A percentile compares a stretch with the other conserved stretches of the same genome.
Evolutionary conservation across 352 stramenopile species (phyloP).

Genomic region (Aphanomyces astaci): DNA sequence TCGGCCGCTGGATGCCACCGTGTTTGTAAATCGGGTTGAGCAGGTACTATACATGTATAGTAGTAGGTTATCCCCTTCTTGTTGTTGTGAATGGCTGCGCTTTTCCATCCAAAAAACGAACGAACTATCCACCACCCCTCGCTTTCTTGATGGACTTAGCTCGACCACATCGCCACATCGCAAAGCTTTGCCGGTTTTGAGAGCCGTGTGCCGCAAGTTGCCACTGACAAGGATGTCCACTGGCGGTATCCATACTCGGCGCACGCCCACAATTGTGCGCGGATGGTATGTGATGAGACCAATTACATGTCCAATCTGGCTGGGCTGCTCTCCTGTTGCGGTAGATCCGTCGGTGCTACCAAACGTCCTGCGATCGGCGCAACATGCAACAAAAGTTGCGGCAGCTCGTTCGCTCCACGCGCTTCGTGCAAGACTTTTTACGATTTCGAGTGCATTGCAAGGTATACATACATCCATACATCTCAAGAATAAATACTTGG

Average conservation of each 20-base stretch:
- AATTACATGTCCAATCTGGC: no score
- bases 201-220: neutral
- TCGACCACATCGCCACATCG: conserved; percentile 31
- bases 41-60: no score
- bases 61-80: no score
- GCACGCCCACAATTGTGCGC: conserved; percentile 29
- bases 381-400: neutral
- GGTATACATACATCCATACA: no score
- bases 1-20: conserved; percentile 40
- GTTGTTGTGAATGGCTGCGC: no score
- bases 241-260: conserved; percentile 35
- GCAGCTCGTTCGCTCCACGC: neutral
- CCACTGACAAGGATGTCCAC: neutral
- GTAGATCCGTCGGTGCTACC: conserved; percentile 1
- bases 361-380: neutral
- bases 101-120: neutral
- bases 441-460: neutral
- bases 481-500: no score
- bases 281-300: neutral
- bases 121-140: neutral
- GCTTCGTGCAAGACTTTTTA: conserved; percentile 2
- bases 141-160: conserved; percentile 11
- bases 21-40: conserved; percentile 37
- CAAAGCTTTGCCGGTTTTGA: conserved; percentile 24
- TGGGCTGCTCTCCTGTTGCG: no score